Evolutionary conservation across 805 yeast species (phyloP).

Genomic region (Ogataea siamensis): DNA sequence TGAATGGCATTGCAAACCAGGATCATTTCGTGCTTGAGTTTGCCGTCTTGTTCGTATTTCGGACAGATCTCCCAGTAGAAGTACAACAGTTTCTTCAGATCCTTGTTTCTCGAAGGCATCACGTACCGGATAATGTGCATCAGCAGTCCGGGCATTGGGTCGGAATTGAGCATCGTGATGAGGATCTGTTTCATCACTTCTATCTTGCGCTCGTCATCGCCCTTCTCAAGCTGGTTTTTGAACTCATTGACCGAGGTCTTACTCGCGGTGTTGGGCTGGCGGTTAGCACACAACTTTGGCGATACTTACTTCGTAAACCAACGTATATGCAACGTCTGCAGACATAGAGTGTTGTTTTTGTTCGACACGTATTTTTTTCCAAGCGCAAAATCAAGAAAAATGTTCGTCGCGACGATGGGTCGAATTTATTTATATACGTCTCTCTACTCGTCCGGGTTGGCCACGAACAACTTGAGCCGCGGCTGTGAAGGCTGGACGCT

Average conservation of each 20-base stretch:
- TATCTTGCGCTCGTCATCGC: constrained; percentile 83
- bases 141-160: constrained; percentile 84
- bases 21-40: constrained; percentile 97
- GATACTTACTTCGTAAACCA: constrained; percentile 60
- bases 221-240: constrained; percentile 77
- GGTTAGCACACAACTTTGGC: constrained; percentile 10
- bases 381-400: not conserved
- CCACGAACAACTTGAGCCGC: constrained; percentile 48
- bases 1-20: constrained; percentile 97
- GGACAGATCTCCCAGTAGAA: constrained; percentile 99
- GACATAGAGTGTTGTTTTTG: constrained; percentile 24
- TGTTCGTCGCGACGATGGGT: constrained; percentile 12
- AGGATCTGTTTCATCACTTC: constrained; percentile 87
- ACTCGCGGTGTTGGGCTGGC: constrained; percentile 56
- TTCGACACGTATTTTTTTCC: constrained; percentile 21
- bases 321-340: constrained; percentile 58
- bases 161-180: constrained; percentile 86
- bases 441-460: constrained; percentile 49
- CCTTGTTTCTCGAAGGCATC: constrained; percentile 92
- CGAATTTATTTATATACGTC: not conserved
- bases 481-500: constrained; percentile 35
- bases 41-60: constrained; percentile 82
- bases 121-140: constrained; percentile 97
- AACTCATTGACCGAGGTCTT: constrained; percentile 70
- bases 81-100: constrained; percentile 86